Percentiles rank a stretch among this genome's conserved stretches.
phyloP scores from a whole-genome alignment of 1,284 basidiomycete genomes.

The Boletus semigastroideus region DNA sequence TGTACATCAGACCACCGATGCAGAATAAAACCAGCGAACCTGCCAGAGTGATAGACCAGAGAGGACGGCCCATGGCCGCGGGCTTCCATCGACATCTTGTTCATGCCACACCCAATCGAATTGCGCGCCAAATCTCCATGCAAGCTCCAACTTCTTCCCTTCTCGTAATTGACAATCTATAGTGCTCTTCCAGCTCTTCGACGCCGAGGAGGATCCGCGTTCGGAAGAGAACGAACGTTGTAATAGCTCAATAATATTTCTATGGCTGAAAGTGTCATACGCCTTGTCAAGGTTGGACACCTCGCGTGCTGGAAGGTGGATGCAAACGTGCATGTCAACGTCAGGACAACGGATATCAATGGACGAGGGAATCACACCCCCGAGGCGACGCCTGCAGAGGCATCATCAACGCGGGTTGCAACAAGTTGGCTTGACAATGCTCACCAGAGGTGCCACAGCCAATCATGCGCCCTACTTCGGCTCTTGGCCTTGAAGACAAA shows the following conservation, averaged over 20 bases:
- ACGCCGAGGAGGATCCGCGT: constrained; percentile 16
- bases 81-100: constrained; percentile 57
- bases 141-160: constrained; percentile 68
- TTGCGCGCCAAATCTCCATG: constrained; percentile 70
- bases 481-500: constrained; percentile 78
- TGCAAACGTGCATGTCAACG: constrained; percentile 41
- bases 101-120: constrained; percentile 83
- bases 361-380: constrained; percentile 45
- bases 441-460: constrained; percentile 81
- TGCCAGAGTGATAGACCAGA: constrained; percentile 71
- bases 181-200: constrained; percentile 59
- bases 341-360: constrained; percentile 37
- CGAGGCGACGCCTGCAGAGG: constrained; percentile 57
- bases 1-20: constrained; percentile 8
- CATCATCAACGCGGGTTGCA: constrained; percentile 6
- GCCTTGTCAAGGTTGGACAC: constrained; percentile 27
- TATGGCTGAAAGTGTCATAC: constrained; percentile 51
- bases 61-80: constrained; percentile 71
- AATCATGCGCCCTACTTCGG: constrained; percentile 72
- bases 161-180: constrained; percentile 51
- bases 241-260: constrained; percentile 63
- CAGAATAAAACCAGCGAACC: constrained; percentile 36
- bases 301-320: constrained; percentile 28
- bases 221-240: constrained; percentile 50
- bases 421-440: constrained; percentile 11